A percentile compares a stretch with the other conserved stretches of the same genome.
Conservation (phyloP, 2,329 filamentous ascomycete species). For the Fusarium nelsonii region DNA sequence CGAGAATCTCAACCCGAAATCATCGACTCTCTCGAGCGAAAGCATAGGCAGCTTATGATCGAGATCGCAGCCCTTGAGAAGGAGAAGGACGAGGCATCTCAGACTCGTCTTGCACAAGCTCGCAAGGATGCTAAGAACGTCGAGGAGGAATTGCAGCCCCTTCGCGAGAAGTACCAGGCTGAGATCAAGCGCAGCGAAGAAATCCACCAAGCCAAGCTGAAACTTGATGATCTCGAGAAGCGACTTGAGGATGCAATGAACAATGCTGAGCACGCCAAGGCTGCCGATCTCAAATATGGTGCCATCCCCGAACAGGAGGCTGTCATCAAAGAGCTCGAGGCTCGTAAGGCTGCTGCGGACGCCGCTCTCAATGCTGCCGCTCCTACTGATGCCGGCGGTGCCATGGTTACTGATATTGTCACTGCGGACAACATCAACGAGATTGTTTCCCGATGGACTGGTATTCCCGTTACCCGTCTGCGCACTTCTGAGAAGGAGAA, state of each 20-base stretch:
- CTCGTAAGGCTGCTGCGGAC: slow-evolving; percentile 82
- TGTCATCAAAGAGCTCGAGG: slow-evolving; percentile 84
- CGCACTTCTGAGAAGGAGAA: slow-evolving; percentile 98
- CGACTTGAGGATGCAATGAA: slow-evolving; percentile 95
- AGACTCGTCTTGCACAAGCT: slow-evolving; percentile 82
- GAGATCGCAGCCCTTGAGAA: slow-evolving; percentile 95
- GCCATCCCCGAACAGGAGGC: slow-evolving; percentile 92
- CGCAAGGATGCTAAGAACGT: slow-evolving; percentile 94
- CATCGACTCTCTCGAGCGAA: slow-evolving; percentile 93
- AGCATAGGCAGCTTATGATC: slow-evolving; percentile 90
- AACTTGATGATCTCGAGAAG: slow-evolving; percentile 90
- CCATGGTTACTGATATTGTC: slow-evolving; percentile 91
- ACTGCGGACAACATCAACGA: slow-evolving; percentile 99
- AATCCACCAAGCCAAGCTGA: slow-evolving; percentile 94
- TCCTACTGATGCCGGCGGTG: slow-evolving; percentile 70
- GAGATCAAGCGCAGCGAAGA: slow-evolving; percentile 92
- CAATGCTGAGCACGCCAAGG: slow-evolving; percentile 83
- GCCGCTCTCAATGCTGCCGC: slow-evolving; percentile 69
- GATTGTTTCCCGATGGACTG: slow-evolving; percentile 97
- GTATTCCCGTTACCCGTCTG: slow-evolving; percentile 93
- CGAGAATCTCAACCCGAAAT: slow-evolving; percentile 97
- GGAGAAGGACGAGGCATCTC: slow-evolving; percentile 94
- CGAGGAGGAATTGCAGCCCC: slow-evolving; percentile 89
- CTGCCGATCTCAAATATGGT: slow-evolving; percentile 96
- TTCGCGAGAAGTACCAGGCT: slow-evolving; percentile 94